phyloP scores from a whole-genome alignment of 345 rosid species.

The Populus deltoides region DNA sequence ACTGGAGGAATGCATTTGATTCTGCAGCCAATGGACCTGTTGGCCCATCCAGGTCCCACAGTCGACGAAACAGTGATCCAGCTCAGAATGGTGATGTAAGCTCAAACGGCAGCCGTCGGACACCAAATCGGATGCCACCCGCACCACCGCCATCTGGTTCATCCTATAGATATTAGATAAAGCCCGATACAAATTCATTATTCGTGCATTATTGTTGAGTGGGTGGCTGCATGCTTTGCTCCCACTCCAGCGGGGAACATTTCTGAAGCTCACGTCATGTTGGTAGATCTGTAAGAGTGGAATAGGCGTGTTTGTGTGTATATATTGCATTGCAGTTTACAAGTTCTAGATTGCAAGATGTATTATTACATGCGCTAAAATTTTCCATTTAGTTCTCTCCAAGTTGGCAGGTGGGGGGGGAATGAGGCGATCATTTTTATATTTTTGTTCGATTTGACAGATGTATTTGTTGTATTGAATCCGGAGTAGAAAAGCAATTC shows the following conservation, averaged over 20 bases:
- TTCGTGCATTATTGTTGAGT: slow-evolving; percentile 19
- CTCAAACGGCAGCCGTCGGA: slow-evolving; percentile 63
- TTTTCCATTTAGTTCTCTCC: background rate
- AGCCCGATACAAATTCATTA: slow-evolving; percentile 6
- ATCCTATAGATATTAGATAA: slow-evolving; percentile 18
- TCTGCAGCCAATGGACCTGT: slow-evolving; percentile 68
- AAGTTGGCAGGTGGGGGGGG: background rate
- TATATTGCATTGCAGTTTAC: slow-evolving; percentile 3
- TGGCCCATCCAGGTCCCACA: slow-evolving; percentile 54
- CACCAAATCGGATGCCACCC: slow-evolving; percentile 82
- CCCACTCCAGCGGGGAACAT: slow-evolving; percentile 1
- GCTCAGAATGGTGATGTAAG: slow-evolving; percentile 65
- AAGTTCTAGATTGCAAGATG: slow-evolving; percentile 9
- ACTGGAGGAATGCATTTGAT: slow-evolving; percentile 97
- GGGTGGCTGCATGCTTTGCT: background rate
- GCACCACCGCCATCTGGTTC: slow-evolving; percentile 69
- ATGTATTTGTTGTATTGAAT: slow-evolving; percentile 11
- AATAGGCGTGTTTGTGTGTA: background rate
- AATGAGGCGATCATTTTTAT: background rate
- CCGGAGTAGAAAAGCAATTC: background rate
- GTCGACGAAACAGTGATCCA: slow-evolving; percentile 47
- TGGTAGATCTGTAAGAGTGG: slow-evolving; percentile 13
- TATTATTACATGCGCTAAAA: slow-evolving; percentile 1
- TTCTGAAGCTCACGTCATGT: slow-evolving; percentile 8
- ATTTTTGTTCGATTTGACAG: background rate